These are phyloP conservation scores for Cladosporium sp. DNA, from an alignment of 2,329 filamentous ascomycete species.

Conservation along the genomic window DNA sequence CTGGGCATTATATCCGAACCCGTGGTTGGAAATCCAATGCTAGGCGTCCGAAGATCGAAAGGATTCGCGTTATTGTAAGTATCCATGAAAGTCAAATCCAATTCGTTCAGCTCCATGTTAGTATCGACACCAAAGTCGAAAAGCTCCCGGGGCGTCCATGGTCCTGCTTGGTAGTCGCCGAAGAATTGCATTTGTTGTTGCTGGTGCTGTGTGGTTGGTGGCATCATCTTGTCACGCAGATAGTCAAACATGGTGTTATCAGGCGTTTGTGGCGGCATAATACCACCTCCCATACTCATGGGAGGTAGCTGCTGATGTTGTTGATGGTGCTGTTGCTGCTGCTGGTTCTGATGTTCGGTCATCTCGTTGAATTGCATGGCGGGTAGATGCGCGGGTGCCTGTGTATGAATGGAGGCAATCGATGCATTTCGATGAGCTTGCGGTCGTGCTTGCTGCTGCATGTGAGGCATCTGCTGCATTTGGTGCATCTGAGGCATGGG, in stretches of 20 bases:
- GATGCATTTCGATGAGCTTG: background rate
- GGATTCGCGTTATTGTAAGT: slow-evolving; percentile 41
- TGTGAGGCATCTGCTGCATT: slow-evolving; percentile 21
- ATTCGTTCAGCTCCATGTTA: slow-evolving; percentile 40
- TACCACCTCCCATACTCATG: slow-evolving; percentile 23
- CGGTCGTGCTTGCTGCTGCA: slow-evolving; percentile 15
- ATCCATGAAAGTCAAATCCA: slow-evolving; percentile 41
- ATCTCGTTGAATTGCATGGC: slow-evolving; percentile 20
- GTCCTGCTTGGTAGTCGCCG: slow-evolving; percentile 29
- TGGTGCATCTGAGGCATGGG: slow-evolving; percentile 9
- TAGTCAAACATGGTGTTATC: slow-evolving; percentile 29
- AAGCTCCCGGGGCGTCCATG: slow-evolving; percentile 39
- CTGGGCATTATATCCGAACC: slow-evolving; percentile 30
- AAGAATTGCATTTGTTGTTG: slow-evolving; percentile 22
- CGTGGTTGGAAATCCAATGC: slow-evolving; percentile 27
- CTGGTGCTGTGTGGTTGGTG: slow-evolving; percentile 15
- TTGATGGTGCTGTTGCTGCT: slow-evolving; percentile 10
- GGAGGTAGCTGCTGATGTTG: slow-evolving; percentile 16
- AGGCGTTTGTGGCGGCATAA: slow-evolving; percentile 25
- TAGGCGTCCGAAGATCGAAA: slow-evolving; percentile 32
- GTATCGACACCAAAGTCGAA: slow-evolving; percentile 41
- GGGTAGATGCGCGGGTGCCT: slow-evolving; percentile 12
- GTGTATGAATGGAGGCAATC: slow-evolving; percentile 1
- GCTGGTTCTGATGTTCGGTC: slow-evolving; percentile 15
- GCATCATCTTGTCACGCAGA: slow-evolving; percentile 29